Percentiles rank a stretch among this genome's conserved stretches.
Conservation (phyloP, 148 eudicot genomes). For the Drosera capensis region DNA sequence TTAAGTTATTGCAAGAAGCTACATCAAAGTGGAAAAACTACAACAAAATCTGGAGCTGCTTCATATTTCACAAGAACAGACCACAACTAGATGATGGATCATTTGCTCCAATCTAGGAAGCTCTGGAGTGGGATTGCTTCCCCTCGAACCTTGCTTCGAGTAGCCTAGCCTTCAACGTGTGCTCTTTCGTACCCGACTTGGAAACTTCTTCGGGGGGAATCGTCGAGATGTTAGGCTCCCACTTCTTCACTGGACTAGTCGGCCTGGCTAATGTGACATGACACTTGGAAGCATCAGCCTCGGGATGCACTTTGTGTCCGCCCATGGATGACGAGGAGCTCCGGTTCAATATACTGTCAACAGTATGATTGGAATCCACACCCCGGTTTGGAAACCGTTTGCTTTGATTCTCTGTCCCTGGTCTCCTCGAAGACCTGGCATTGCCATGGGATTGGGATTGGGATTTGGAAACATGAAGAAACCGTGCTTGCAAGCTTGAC, state of each 20-base stretch:
- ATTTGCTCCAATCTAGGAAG: constrained; percentile 16
- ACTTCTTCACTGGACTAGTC: constrained; percentile 48
- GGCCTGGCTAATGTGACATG: constrained; percentile 23
- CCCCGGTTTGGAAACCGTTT: constrained; percentile 19
- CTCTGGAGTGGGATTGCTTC: constrained; percentile 23
- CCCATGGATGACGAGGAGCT: constrained; percentile 33
- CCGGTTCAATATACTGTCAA: constrained; percentile 13
- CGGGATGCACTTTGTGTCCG: constrained; percentile 25
- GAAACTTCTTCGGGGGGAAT: constrained; percentile 22
- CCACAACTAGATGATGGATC: background rate
- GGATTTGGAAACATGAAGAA: too few species aligned
- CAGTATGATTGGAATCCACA: constrained; percentile 14
- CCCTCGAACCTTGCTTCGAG: constrained; percentile 83
- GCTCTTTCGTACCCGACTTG: constrained; percentile 35
- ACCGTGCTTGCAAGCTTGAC: constrained; percentile 26
- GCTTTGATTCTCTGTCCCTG: constrained; percentile 15
- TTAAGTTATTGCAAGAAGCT: too few species aligned
- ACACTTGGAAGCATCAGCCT: constrained; percentile 22
- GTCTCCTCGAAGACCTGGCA: background rate
- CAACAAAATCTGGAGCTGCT: too few species aligned
- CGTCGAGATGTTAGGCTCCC: constrained; percentile 31
- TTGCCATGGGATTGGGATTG: background rate
- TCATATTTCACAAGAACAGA: background rate
- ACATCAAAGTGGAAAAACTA: too few species aligned
- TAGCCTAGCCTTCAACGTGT: constrained; percentile 64